Evolutionary conservation across 2,329 filamentous ascomycete genomes (phyloP).

Genomic region (Coniella vitis): DNA sequence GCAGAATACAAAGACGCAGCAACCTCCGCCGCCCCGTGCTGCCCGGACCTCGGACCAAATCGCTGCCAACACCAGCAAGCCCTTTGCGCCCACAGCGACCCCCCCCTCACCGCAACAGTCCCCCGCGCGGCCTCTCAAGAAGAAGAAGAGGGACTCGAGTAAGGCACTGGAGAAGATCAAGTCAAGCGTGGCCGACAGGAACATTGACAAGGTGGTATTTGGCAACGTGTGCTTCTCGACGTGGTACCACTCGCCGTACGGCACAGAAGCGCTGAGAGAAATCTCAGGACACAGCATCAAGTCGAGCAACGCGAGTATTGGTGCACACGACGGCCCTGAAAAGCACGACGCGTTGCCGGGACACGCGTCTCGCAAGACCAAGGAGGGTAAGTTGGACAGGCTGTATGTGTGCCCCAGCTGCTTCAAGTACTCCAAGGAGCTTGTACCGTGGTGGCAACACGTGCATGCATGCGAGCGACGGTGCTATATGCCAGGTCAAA

Average conservation of each 20-base stretch:
- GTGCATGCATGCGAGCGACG: conserved; percentile 49
- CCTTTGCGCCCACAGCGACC: conserved; percentile 3
- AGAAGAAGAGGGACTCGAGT: conserved; percentile 4
- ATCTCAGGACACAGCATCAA: conserved; percentile 24
- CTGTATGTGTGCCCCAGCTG: conserved; percentile 88
- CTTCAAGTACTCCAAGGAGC: conserved; percentile 78
- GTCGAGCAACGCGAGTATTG: conserved; percentile 26
- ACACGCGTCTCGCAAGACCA: conserved; percentile 7
- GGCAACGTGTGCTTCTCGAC: conserved; percentile 78
- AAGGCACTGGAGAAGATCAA: conserved; percentile 20
- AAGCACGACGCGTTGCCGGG: conserved; percentile 23
- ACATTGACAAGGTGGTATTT: conserved; percentile 80
- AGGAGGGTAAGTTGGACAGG: conserved; percentile 47
- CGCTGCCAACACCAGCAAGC: conserved; percentile 14
- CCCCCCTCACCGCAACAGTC: background rate
- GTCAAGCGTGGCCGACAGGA: conserved; percentile 52
- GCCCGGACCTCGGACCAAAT: conserved; percentile 11
- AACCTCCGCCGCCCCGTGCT: conserved; percentile 9
- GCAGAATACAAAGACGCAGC: no score
- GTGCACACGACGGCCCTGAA: conserved; percentile 22
- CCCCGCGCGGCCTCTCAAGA: conserved; percentile 2
- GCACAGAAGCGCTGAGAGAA: conserved; percentile 60
- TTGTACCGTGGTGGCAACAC: conserved; percentile 52
- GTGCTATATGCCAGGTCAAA: conserved; percentile 53
- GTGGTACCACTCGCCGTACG: conserved; percentile 91